Evolutionary conservation across 2,329 filamentous ascomycete species (phyloP), one percentile per base, ranked within the genome.

Genomic region (Trichoderma endophyticum): DNA sequence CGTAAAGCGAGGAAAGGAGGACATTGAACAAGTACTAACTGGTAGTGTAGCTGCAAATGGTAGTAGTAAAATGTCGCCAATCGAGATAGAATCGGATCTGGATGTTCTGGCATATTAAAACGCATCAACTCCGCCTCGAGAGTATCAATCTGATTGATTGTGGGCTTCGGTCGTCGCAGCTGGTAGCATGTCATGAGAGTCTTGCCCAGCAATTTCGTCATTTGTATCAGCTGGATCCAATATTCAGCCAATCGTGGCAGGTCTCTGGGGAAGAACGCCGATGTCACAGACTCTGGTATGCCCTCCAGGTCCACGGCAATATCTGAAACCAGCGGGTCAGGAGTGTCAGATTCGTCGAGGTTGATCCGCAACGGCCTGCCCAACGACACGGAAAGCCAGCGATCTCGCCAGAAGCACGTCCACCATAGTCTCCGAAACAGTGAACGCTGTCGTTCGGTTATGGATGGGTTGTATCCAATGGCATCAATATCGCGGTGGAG

Each of bases 401-500:
- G 57, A 11, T 70, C 67, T 28, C 67, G 28, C 67, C 67, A 70
- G 15, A 70, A 70, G 21, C 36, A 51, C 7, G 57, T 70, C 67
- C 67, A 70, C 67, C 67, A 70, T 18, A 70, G 21, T 24, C 67
- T 32, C n/a, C 67, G 67, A 14, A 60, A 70, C 18, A 70, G 36
- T 21, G 67, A 62, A 1, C 67, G 67, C 39, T 70, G 67, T 12
- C 57, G 56, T 12, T 70, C 67, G 21, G 67, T 62, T 24, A 70
- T 70, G 21, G 57, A 62, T 36, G 57, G 9, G 57, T 70, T 70
- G 39, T 70, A 70, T n/a, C 67, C 67, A 4, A 54, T 30, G 8
- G 67, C 61, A 21, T 70, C 67, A 9, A 70, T 70, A 28, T 70
- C 67, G 21, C 67, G 67, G 26, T 70, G 67, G 18, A 70, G 56